These are phyloP conservation scores for Aspergillus hortae DNA, from an alignment of 2,329 filamentous ascomycete species.

Conservation along the genomic window DNA sequence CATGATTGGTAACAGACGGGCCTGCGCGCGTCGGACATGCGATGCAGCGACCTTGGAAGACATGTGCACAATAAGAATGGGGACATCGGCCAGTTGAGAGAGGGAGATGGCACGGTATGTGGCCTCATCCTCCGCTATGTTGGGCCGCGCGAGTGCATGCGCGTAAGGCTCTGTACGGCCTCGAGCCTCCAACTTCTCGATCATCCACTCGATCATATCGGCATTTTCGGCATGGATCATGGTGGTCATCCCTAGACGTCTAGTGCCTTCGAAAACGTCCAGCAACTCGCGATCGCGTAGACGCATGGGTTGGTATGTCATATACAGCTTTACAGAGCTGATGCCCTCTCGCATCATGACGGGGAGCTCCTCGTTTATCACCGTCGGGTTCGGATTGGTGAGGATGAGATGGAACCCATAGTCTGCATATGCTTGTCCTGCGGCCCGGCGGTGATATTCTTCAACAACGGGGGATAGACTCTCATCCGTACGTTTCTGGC, in stretches of 20 bases:
- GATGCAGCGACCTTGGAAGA: constrained; percentile 46
- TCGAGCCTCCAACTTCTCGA: constrained; percentile 34
- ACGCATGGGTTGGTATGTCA: constrained; percentile 45
- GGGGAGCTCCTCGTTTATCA: constrained; percentile 39
- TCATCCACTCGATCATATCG: constrained; percentile 41
- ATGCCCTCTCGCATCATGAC: constrained; percentile 39
- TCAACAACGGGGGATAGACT: constrained; percentile 46
- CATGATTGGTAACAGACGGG: constrained; percentile 50
- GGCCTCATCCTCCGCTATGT: constrained; percentile 43
- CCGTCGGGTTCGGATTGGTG: constrained; percentile 24
- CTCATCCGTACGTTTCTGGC: constrained; percentile 47
- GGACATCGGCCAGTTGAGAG: constrained; percentile 48
- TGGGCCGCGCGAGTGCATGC: constrained; percentile 41
- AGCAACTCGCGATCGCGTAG: constrained; percentile 41
- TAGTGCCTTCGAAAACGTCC: constrained; percentile 40
- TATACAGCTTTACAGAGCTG: constrained; percentile 47
- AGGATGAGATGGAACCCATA: constrained; percentile 52
- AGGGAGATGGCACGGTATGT: constrained; percentile 50
- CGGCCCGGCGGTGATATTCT: constrained; percentile 46
- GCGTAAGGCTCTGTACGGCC: constrained; percentile 37
- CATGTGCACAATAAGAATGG: constrained; percentile 54
- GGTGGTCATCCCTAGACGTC: constrained; percentile 42
- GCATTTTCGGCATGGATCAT: constrained; percentile 49
- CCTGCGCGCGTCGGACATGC: constrained; percentile 51
- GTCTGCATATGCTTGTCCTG: constrained; percentile 51